Evolutionary conservation across 2,329 filamentous ascomycete genomes (phyloP).

Genomic region (Colletotrichum tamarilloi): DNA sequence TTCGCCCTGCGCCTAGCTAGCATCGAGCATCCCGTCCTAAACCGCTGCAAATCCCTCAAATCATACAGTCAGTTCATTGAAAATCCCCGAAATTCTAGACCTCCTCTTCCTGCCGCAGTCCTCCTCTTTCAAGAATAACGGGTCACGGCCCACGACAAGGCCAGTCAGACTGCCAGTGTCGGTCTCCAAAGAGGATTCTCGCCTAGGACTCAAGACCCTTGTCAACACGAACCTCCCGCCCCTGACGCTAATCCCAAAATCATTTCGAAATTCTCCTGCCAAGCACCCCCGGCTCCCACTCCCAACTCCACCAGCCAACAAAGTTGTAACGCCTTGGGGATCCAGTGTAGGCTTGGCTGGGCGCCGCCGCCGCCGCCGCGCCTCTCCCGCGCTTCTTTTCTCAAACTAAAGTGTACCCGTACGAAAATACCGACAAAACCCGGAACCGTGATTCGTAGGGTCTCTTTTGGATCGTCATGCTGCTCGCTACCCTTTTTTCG

Average conservation of each 20-base stretch:
- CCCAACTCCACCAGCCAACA: slow-evolving; percentile 16
- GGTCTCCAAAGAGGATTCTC: not conserved
- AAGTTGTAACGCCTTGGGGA: slow-evolving; percentile 11
- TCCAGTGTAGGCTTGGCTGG: too few species aligned
- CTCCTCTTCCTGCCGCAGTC: not conserved
- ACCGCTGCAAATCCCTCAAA: not conserved
- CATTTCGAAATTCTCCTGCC: slow-evolving; percentile 2
- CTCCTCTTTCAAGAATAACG: not conserved
- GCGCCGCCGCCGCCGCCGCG: not conserved
- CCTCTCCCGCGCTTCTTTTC: slow-evolving; percentile 5
- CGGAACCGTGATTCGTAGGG: not conserved
- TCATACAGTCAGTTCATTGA: not conserved
- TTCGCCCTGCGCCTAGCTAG: not conserved
- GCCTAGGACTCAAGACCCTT: not conserved
- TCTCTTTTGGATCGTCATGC: not conserved
- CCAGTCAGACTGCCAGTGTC: too few species aligned
- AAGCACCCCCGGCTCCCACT: not conserved
- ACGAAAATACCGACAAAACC: too few species aligned
- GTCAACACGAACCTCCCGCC: slow-evolving; percentile 9
- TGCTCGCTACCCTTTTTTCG: too few species aligned
- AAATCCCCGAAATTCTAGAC: slow-evolving; percentile 30
- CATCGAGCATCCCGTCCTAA: not conserved
- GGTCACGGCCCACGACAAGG: not conserved
- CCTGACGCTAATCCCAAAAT: slow-evolving; percentile 19
- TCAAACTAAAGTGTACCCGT: not conserved